Percentiles rank a stretch among this genome's conserved stretches.
Evolutionary conservation across 225 moss, liverwort and hornwort genomes (phyloP).

Genomic region (Pseudisothecium myosuroides): DNA sequence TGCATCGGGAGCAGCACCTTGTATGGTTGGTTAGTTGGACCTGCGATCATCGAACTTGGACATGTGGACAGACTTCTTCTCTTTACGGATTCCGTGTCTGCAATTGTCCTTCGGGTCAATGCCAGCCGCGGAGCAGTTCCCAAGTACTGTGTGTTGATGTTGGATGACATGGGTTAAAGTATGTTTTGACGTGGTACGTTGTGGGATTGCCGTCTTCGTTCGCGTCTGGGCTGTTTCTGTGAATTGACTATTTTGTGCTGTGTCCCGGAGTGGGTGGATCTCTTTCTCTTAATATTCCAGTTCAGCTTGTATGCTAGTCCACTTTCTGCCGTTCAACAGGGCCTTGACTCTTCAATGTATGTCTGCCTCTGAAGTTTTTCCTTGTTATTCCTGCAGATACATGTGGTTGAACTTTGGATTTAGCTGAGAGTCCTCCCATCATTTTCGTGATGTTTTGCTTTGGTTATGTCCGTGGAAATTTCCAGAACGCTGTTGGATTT

Average conservation of each 20-base stretch:
- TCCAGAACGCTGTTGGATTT: not conserved
- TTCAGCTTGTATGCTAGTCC: not conserved
- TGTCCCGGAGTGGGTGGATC: not conserved
- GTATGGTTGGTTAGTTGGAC: constrained; percentile 1
- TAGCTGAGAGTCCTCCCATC: not conserved
- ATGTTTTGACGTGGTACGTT: not conserved
- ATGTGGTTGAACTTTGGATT: not conserved
- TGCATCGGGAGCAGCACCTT: not conserved
- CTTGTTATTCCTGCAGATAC: not conserved
- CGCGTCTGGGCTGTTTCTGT: not conserved
- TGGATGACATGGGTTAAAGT: not conserved
- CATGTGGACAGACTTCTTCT: not conserved
- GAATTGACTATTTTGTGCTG: not conserved
- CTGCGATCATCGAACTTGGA: not conserved
- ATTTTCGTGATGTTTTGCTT: not conserved
- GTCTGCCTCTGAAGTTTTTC: not conserved
- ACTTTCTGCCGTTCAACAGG: not conserved
- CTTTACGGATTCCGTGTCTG: not conserved
- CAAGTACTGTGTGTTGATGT: not conserved
- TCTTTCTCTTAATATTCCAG: not conserved
- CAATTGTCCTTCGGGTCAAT: not conserved
- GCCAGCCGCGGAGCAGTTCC: not conserved
- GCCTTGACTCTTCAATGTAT: not conserved
- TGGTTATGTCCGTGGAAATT: not conserved
- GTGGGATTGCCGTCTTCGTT: not conserved